phyloP scores from a whole-genome alignment of 306 rosid genomes.

The Inga laurina region DNA sequence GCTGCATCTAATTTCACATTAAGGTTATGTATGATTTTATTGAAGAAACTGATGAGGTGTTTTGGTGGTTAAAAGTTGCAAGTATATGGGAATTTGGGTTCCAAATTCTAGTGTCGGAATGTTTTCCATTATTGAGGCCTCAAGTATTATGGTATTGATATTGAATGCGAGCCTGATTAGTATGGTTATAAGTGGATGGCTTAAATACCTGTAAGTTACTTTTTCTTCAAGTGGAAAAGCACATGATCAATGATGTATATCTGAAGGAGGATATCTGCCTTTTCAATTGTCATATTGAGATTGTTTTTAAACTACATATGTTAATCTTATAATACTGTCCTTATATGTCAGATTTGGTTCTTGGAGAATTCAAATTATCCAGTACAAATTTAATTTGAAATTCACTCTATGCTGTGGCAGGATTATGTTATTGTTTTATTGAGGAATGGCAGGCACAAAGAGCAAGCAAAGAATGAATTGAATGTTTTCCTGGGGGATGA shows the following conservation, averaged over 20 bases:
- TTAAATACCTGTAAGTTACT: neutral
- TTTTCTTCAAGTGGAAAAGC: neutral
- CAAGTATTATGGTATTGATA: neutral
- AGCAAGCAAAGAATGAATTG: slow-evolving; percentile 80
- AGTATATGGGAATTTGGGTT: neutral
- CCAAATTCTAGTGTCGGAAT: neutral
- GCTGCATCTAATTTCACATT: neutral
- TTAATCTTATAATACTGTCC: neutral
- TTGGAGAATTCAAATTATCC: neutral
- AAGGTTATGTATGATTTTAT: neutral
- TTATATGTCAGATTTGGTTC: neutral
- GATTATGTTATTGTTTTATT: slow-evolving; percentile 90
- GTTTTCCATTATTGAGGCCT: neutral
- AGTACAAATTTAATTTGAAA: slow-evolving; percentile 18
- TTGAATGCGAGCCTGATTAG: neutral
- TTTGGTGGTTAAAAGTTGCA: neutral
- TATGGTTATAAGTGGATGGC: neutral
- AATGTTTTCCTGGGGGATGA: slow-evolving; percentile 89
- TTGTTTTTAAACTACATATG: neutral
- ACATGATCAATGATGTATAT: neutral
- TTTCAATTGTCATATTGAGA: neutral
- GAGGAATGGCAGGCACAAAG: slow-evolving; percentile 87
- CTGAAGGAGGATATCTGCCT: neutral
- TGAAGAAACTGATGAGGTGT: neutral
- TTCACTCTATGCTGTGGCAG: slow-evolving; percentile 49